These are phyloP conservation scores for Puccinia coronata DNA, from an alignment of 1,284 basidiomycete genomes.

Conservation along the genomic window DNA sequence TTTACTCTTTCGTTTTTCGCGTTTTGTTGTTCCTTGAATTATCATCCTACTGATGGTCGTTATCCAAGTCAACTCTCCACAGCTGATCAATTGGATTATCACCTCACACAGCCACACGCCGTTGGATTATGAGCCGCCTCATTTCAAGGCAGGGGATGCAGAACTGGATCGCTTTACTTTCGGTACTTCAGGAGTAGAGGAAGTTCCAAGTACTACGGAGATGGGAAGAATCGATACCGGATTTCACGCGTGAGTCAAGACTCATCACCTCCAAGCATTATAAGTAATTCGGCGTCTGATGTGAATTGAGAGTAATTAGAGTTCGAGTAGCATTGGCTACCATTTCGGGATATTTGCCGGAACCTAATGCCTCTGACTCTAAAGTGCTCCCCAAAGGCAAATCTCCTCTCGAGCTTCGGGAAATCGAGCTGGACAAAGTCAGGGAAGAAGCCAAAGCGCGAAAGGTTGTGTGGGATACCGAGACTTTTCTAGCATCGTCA, in stretches of 20 bases:
- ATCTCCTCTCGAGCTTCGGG: conserved; percentile 20
- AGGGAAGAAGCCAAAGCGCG: conserved; percentile 34
- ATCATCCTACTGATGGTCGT: not conserved
- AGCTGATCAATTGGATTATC: not conserved
- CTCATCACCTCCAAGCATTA: not conserved
- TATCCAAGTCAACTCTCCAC: not conserved
- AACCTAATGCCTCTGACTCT: conserved; percentile 2
- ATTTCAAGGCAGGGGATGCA: conserved; percentile 41
- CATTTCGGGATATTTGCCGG: conserved; percentile 43
- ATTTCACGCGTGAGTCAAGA: conserved; percentile 33
- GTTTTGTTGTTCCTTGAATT: not conserved
- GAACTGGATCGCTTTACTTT: conserved; percentile 40
- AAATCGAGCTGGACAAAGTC: conserved; percentile 20
- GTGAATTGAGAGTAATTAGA: not conserved
- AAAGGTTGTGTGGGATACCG: conserved; percentile 37
- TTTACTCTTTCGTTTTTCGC: not conserved
- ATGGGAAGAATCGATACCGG: conserved; percentile 49
- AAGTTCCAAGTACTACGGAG: conserved; percentile 42
- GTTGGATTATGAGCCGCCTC: conserved; percentile 46
- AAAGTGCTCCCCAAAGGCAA: not conserved
- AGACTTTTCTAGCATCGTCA: conserved; percentile 15
- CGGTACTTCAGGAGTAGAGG: conserved; percentile 39
- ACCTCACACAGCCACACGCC: conserved; percentile 19
- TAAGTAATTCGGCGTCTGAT: not conserved
- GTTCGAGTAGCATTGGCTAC: conserved; percentile 46